Base-by-base conservation (phyloP, 1,284 basidiomycete genomes). In the Trichosporon sp. region DNA sequence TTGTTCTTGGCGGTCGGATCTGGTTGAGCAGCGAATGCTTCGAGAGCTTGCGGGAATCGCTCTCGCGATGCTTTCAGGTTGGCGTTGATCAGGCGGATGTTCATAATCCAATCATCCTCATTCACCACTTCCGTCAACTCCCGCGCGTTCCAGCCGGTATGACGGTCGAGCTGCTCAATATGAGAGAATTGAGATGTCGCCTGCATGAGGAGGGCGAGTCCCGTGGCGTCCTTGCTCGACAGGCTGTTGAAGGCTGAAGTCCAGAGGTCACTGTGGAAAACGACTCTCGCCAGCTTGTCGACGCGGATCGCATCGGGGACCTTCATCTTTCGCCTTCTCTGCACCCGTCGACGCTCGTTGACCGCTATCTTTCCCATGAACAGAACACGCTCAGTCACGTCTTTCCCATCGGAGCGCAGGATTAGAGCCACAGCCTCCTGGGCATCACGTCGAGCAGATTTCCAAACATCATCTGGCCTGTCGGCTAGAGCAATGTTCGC, bases 191-290 rank as follows among this genome's bases (percentile, higher is more conserved):
- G 82, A 0, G 88, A 82, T 4, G 89, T 78, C 1, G 86, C 80
- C 19, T 82, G 78, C 49, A 92, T 79, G 31, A 93, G 75, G 31
- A 82, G 80, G 7, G 83, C 83, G 32, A 88, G 81, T 0, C 84
- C 88, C 21, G 85, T 82, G 4, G 80, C 74, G 71, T 92, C 89
- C 33, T 80, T 81, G 13, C 84, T 83, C 46, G 85, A 82, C 3
- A 92, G 73, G 4, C 81, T 81, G 10, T 84, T 82, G 73, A 89
- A 92, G 2, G 86, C 80, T 66, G 83, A 85, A 56, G 80, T 81
- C 92, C 92, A 95, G 29, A 91, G 77, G 54, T 84, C 84, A 40
- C 84, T 82, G 36, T 85, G 84, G 44, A 77, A 84, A 78, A 36
- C 62, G 21, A 76, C 70, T 3, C 64, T 63, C 7, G 73, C 74